These are phyloP conservation scores for Jamesozyma jinghongensis DNA, from an alignment of 805 yeast species.

Conservation along the genomic window DNA sequence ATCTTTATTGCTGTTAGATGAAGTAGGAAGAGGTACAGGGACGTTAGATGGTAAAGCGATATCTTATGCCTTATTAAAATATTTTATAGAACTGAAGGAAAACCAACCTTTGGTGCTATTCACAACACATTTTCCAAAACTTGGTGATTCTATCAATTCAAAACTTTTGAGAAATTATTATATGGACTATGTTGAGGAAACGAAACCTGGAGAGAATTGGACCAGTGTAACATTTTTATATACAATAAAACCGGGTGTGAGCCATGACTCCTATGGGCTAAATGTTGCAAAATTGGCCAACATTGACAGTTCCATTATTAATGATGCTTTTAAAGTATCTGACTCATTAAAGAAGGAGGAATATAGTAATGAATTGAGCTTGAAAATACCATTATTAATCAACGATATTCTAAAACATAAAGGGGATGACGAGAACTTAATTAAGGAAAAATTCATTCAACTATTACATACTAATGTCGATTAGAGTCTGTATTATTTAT, in stretches of 20 bases:
- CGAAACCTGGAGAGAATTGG: constrained; percentile 30
- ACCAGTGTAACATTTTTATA: constrained; percentile 44
- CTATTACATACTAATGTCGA: neutral
- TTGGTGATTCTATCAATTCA: constrained; percentile 37
- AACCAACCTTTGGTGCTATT: constrained; percentile 53
- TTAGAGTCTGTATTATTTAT: neutral
- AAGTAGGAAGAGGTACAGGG: constrained; percentile 88
- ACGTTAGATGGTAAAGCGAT: constrained; percentile 75
- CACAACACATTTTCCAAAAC: constrained; percentile 75
- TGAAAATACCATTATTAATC: constrained; percentile 7
- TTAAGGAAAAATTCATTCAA: neutral
- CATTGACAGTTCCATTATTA: constrained; percentile 40
- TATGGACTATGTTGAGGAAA: constrained; percentile 52
- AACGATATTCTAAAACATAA: constrained; percentile 5
- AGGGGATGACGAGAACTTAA: neutral
- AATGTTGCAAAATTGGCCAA: constrained; percentile 77
- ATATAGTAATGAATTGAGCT: constrained; percentile 1
- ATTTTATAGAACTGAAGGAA: constrained; percentile 35
- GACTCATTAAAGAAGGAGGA: constrained; percentile 12
- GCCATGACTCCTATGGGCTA: constrained; percentile 67
- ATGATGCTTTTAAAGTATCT: constrained; percentile 34
- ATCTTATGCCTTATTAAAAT: constrained; percentile 62
- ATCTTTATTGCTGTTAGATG: constrained; percentile 84
- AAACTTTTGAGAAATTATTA: constrained; percentile 53
- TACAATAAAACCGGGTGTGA: constrained; percentile 39